Evolutionary conservation across 306 rosid species (phyloP).

Genomic region (Cicer chorassanicum): DNA sequence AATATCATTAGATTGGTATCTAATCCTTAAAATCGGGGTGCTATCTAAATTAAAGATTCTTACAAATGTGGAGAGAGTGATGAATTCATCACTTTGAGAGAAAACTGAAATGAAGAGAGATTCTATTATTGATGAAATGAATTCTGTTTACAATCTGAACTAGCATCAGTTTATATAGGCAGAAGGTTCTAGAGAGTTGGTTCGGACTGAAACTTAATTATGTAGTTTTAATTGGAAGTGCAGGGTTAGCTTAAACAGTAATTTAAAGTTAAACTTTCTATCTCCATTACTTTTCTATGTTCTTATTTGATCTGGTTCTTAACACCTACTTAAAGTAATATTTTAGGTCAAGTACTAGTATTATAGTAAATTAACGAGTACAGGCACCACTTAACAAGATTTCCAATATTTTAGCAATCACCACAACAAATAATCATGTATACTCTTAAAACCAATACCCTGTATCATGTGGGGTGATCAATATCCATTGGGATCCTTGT

Average conservation of each 20-base stretch:
- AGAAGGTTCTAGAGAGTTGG: too few species aligned
- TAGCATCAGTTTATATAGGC: too few species aligned
- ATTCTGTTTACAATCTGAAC: too few species aligned
- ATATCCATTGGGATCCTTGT: constrained; percentile 96
- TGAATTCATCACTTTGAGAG: too few species aligned
- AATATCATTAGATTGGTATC: background rate
- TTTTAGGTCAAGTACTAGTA: constrained; percentile 1
- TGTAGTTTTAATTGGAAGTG: background rate
- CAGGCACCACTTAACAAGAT: constrained; percentile 12
- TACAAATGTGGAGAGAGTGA: background rate
- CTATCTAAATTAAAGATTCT: background rate
- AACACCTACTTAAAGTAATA: constrained; percentile 24
- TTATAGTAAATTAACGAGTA: background rate
- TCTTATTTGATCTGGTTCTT: background rate
- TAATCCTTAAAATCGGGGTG: background rate
- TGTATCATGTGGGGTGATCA: constrained; percentile 92
- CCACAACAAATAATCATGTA: constrained; percentile 19
- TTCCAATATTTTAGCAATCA: background rate
- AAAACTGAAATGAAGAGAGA: too few species aligned
- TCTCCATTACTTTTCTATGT: too few species aligned
- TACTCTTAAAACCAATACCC: constrained; percentile 58
- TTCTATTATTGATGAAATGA: too few species aligned
- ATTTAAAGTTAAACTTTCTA: too few species aligned
- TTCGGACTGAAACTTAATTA: background rate
- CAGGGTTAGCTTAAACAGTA: background rate